Evolutionary conservation across 495 filamentous ascomycete genomes (phyloP).

Genomic region (Penicillium paradoxum): DNA sequence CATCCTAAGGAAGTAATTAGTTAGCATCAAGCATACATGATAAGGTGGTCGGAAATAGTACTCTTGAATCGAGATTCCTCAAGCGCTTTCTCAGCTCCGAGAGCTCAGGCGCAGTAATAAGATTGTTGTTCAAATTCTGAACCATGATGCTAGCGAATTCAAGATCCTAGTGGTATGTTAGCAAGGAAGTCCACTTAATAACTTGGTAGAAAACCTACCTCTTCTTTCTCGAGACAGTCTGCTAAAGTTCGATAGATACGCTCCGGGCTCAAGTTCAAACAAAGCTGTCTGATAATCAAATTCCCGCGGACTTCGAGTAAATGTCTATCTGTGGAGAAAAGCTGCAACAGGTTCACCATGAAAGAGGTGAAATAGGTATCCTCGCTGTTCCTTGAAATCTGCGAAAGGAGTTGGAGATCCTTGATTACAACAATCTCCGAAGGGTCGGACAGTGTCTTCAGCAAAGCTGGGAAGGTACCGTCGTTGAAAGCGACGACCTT

Average conservation of each 20-base stretch:
- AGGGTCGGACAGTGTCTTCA: slow-evolving; percentile 95
- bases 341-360: slow-evolving; percentile 92
- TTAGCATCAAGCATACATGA: slow-evolving; percentile 4
- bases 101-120: slow-evolving; percentile 94
- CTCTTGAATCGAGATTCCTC: slow-evolving; percentile 82
- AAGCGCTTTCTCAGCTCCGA: slow-evolving; percentile 85
- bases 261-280: slow-evolving; percentile 85
- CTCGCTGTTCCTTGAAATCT: slow-evolving; percentile 94
- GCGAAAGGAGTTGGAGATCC: slow-evolving; percentile 88
- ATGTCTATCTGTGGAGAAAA: slow-evolving; percentile 90
- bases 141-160: slow-evolving; percentile 99
- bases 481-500: slow-evolving; percentile 96
- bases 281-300: slow-evolving; percentile 92
- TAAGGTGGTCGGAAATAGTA: slow-evolving; percentile 24
- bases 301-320: slow-evolving; percentile 91
- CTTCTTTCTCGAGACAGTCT: slow-evolving; percentile 96
- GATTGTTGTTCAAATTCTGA: slow-evolving; percentile 97
- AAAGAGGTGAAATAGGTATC: slow-evolving; percentile 97
- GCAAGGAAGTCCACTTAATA: not conserved
- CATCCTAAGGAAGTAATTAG: slow-evolving; percentile 55
- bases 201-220: slow-evolving; percentile 35
- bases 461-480: slow-evolving; percentile 89
- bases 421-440: slow-evolving; percentile 94
- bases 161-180: slow-evolving; percentile 55
- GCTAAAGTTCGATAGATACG: slow-evolving; percentile 94